Evolutionary conservation across 1,284 basidiomycete species (phyloP).

Genomic region (Malassezia arunalokei): DNA sequence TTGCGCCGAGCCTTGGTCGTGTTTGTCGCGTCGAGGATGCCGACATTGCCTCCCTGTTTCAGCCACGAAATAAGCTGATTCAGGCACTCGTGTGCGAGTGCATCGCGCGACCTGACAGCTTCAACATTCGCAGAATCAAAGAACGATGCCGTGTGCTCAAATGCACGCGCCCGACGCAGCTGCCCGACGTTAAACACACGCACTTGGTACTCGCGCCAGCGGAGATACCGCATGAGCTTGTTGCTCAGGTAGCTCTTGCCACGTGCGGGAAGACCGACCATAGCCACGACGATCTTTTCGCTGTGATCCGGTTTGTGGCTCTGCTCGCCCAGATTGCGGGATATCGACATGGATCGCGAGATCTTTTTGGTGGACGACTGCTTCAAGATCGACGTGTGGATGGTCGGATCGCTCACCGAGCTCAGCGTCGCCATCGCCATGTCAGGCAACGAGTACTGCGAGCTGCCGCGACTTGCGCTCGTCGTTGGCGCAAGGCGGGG

Average conservation of each 20-base stretch:
- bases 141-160: constrained; percentile 60
- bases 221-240: constrained; percentile 43
- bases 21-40: constrained; percentile 95
- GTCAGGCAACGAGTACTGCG: constrained; percentile 8
- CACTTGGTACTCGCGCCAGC: constrained; percentile 94
- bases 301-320: constrained; percentile 95
- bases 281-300: constrained; percentile 93
- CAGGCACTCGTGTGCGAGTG: constrained; percentile 77
- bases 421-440: not conserved
- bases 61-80: constrained; percentile 92
- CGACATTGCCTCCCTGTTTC: constrained; percentile 82
- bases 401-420: not conserved
- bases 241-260: constrained; percentile 45
- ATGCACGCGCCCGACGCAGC: constrained; percentile 73
- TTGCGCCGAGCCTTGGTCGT: constrained; percentile 66
- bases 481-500: not conserved
- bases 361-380: constrained; percentile 8
- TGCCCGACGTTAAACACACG: constrained; percentile 99
- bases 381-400: not conserved
- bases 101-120: constrained; percentile 66
- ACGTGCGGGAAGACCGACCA: constrained; percentile 55
- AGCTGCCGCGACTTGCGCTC: not conserved
- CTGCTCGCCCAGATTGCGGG: constrained; percentile 46
- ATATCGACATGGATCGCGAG: constrained; percentile 18
- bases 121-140: constrained; percentile 78